Evolutionary conservation across 179 eudicot species (phyloP).

Genomic region (Nepenthes alata): DNA sequence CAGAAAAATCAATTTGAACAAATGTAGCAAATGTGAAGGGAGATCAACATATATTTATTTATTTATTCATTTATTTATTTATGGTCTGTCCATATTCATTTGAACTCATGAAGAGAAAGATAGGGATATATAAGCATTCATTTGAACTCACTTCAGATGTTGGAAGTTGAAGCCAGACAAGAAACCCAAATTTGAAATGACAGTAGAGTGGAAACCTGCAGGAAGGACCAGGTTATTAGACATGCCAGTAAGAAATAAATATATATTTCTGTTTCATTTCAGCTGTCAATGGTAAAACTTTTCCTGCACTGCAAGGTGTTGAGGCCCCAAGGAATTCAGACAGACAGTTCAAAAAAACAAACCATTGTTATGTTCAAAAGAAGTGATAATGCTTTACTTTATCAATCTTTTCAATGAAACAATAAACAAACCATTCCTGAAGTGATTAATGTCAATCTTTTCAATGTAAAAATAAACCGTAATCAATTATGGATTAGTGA

Average conservation of each 20-base stretch:
- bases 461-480: no score
- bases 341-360: no score
- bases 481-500: no score
- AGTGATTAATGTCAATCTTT: no score
- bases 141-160: slow-evolving; percentile 49
- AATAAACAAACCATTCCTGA: no score
- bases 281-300: background rate
- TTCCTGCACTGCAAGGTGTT: no score
- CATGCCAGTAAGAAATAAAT: background rate
- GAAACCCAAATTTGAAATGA: slow-evolving; percentile 91
- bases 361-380: no score
- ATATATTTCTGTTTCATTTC: background rate
- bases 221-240: slow-evolving; percentile 5
- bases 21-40: background rate
- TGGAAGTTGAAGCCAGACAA: slow-evolving; percentile 98
- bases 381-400: no score
- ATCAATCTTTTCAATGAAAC: no score
- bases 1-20: background rate
- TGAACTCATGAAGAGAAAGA: background rate
- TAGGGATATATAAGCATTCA: background rate
- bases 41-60: background rate
- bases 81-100: background rate
- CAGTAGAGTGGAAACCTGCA: slow-evolving; percentile 74
- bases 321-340: no score
- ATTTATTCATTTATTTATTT: background rate